Percentiles rank a stretch among this genome's conserved stretches.
Evolutionary conservation across 441 rosid genomes (phyloP).

Genomic region (Eruca vesicaria): DNA sequence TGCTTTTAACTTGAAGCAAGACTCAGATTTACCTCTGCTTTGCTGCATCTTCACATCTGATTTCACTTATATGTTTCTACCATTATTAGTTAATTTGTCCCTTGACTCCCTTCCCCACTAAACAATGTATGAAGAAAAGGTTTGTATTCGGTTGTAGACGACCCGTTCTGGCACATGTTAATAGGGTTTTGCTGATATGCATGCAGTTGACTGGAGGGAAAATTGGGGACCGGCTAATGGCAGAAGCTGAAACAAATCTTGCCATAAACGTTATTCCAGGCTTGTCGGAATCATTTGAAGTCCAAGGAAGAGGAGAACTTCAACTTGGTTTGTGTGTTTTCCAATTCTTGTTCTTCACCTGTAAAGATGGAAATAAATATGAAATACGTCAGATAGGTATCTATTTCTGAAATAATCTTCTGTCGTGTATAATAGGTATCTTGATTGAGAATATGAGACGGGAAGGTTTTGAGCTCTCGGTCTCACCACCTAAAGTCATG

Average conservation of each 20-base stretch:
- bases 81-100: neutral
- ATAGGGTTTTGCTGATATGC: slow-evolving; percentile 28
- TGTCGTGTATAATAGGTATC: slow-evolving; percentile 57
- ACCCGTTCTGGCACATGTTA: slow-evolving; percentile 13
- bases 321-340: slow-evolving; percentile 76
- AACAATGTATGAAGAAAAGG: neutral
- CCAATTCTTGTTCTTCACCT: slow-evolving; percentile 10
- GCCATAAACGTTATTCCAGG: slow-evolving; percentile 94
- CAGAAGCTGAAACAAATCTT: slow-evolving; percentile 97
- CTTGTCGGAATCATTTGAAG: slow-evolving; percentile 83
- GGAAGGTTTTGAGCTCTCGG: slow-evolving; percentile 93
- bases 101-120: neutral
- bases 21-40: neutral
- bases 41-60: neutral
- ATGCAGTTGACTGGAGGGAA: slow-evolving; percentile 84
- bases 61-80: slow-evolving; percentile 3
- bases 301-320: slow-evolving; percentile 98
- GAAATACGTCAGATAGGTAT: slow-evolving; percentile 3
- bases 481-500: slow-evolving; percentile 11
- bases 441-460: slow-evolving; percentile 98
- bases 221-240: slow-evolving; percentile 83
- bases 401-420: slow-evolving; percentile 21
- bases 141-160: slow-evolving; percentile 14
- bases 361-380: neutral
- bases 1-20: neutral